These are phyloP conservation scores for Barnettozyma pratensis DNA, from an alignment of 805 yeast species.

Conservation along the genomic window DNA sequence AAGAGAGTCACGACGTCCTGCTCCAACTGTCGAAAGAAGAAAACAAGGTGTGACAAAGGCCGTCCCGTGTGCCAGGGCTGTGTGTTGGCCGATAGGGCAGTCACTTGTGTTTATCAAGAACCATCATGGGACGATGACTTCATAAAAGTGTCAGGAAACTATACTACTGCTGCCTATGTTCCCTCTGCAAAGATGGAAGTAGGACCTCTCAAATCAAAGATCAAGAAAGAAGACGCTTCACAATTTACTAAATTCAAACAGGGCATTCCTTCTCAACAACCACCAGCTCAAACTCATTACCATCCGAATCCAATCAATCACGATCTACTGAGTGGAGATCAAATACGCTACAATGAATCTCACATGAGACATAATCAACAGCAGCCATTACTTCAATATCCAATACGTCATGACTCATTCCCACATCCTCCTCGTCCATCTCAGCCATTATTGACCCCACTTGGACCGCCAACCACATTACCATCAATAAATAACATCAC, in stretches of 20 bases:
- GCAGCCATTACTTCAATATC: not conserved
- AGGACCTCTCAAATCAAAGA: not conserved
- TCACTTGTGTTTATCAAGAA: conserved; percentile 46
- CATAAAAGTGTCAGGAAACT: conserved; percentile 8
- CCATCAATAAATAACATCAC: not conserved
- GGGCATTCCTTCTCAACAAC: too few relatives aligned
- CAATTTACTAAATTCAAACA: too few relatives aligned
- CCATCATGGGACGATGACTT: conserved; percentile 51
- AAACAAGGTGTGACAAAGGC: conserved; percentile 35
- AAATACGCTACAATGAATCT: not conserved
- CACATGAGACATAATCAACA: not conserved
- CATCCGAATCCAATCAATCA: too few relatives aligned
- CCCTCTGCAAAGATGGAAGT: conserved; percentile 22
- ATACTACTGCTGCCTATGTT: conserved; percentile 19
- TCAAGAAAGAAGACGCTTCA: not conserved
- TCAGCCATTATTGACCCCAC: not conserved
- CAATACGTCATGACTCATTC: not conserved
- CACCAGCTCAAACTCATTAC: too few relatives aligned
- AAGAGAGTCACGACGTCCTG: conserved; percentile 22
- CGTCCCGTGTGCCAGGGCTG: conserved; percentile 53
- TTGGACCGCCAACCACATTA: not conserved
- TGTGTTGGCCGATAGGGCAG: conserved; percentile 36
- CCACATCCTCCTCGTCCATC: not conserved
- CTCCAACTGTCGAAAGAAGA: conserved; percentile 23
- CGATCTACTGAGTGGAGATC: not conserved